Evolutionary conservation across 495 filamentous ascomycete genomes (phyloP).

Genomic region (Clavariopsis aquatica): DNA sequence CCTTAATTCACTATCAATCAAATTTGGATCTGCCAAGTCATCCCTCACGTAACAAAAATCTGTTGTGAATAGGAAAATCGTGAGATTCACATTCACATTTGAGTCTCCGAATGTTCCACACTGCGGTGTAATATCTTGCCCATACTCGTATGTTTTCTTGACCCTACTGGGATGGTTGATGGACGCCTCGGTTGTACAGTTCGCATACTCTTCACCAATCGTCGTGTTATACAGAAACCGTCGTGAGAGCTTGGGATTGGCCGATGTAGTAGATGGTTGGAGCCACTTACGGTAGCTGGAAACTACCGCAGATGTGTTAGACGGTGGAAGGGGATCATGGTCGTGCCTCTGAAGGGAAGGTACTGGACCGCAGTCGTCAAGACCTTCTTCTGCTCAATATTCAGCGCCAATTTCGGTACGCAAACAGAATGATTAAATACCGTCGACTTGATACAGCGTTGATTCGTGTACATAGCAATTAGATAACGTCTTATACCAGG

Average conservation of each 20-base stretch:
- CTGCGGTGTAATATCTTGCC: not conserved
- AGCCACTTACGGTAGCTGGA: not conserved
- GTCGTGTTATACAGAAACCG: constrained; percentile 13
- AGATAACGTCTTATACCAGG: constrained; percentile 15
- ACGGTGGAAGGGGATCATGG: not conserved
- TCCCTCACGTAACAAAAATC: constrained; percentile 16
- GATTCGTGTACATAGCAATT: constrained; percentile 21
- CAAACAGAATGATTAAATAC: not conserved
- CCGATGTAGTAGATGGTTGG: too few relatives aligned
- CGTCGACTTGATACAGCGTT: constrained; percentile 3
- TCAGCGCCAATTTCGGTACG: not conserved
- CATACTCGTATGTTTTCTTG: not conserved
- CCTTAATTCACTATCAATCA: not conserved
- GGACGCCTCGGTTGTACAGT: constrained; percentile 3
- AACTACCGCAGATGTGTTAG: not conserved
- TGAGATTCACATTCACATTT: too few relatives aligned
- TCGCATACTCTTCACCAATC: constrained; percentile 18
- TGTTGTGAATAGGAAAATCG: constrained; percentile 13
- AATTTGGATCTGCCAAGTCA: not conserved
- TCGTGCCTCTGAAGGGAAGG: not conserved
- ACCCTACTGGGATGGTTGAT: not conserved
- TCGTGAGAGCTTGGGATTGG: not conserved
- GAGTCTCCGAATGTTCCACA: constrained; percentile 1
- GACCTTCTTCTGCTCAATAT: constrained; percentile 1
- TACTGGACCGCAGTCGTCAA: constrained; percentile 21